Percentiles rank a stretch among this genome's conserved stretches.
Evolutionary conservation across 2,329 filamentous ascomycete species (phyloP).

Genomic region (Xylariaceae sp.): DNA sequence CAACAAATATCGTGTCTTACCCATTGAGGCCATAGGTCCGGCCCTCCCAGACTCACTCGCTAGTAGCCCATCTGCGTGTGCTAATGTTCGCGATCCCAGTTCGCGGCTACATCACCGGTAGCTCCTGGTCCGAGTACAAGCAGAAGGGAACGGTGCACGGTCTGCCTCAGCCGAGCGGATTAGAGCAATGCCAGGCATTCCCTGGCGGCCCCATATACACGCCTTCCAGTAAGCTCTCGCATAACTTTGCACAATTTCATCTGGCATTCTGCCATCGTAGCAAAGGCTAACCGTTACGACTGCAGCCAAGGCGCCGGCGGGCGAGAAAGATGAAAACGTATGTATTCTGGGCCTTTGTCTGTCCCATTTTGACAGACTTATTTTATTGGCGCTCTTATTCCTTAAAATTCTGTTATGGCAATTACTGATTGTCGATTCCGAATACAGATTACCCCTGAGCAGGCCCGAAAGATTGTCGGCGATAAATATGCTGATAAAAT

Average conservation of each 20-base stretch:
- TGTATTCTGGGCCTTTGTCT: background rate
- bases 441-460: constrained; percentile 61
- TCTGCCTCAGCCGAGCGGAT: constrained; percentile 61
- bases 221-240: constrained; percentile 50
- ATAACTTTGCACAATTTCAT: too few species aligned
- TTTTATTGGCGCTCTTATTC: too few species aligned
- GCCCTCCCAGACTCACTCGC: background rate
- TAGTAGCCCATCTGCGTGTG: background rate
- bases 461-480: constrained; percentile 61
- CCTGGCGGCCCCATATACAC: constrained; percentile 63
- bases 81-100: constrained; percentile 34
- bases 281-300: constrained; percentile 25
- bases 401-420: background rate
- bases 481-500: constrained; percentile 60
- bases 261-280: background rate
- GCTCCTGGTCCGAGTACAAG: constrained; percentile 74
- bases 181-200: constrained; percentile 67
- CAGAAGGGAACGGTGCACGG: constrained; percentile 75
- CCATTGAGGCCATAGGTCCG: constrained; percentile 68
- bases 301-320: constrained; percentile 72
- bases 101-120: constrained; percentile 85
- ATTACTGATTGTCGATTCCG: background rate
- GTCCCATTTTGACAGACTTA: background rate
- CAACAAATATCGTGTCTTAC: constrained; percentile 67
- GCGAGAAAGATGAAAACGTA: constrained; percentile 73